phyloP scores from a whole-genome alignment of 192 early-diverging fungal genomes.

The Piromyces finnis region DNA sequence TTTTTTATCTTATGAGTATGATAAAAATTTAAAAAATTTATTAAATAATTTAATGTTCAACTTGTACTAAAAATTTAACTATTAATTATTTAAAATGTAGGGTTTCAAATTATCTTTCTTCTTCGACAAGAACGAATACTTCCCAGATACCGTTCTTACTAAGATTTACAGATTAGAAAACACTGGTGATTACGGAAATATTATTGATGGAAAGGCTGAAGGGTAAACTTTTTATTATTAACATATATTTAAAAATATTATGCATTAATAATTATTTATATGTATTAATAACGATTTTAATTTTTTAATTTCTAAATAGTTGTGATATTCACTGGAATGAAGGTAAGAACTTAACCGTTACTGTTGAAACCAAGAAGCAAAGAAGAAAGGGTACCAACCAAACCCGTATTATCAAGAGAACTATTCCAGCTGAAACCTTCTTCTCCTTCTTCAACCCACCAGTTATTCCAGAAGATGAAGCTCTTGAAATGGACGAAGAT shows the following conservation, averaged over 20 bases:
- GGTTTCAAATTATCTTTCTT: constrained; percentile 90
- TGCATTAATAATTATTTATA: not conserved
- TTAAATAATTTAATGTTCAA: no score
- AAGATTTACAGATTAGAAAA: constrained; percentile 86
- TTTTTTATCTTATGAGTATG: no score
- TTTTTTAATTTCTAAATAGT: not conserved
- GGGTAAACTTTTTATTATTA: constrained; percentile 20
- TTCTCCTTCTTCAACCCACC: constrained; percentile 87
- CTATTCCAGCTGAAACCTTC: constrained; percentile 90
- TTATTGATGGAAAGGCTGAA: constrained; percentile 81
- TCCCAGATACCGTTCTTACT: constrained; percentile 65
- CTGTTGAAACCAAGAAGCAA: constrained; percentile 94
- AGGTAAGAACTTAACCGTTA: constrained; percentile 84
- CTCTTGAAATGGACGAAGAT: constrained; percentile 51
- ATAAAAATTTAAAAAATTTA: no score
- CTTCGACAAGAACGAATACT: constrained; percentile 77
- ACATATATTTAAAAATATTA: not conserved
- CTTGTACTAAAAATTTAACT: no score
- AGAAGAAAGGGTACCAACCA: constrained; percentile 98
- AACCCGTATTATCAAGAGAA: constrained; percentile 92
- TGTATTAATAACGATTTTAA: not conserved
- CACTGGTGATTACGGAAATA: constrained; percentile 53
- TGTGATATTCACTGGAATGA: constrained; percentile 88
- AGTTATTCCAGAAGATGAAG: constrained; percentile 40
- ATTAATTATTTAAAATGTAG: no score